Percentiles rank a stretch among this genome's conserved stretches.
Conservation (phyloP, 2,329 filamentous ascomycete genomes). For the Botryotinia narcissicola region DNA sequence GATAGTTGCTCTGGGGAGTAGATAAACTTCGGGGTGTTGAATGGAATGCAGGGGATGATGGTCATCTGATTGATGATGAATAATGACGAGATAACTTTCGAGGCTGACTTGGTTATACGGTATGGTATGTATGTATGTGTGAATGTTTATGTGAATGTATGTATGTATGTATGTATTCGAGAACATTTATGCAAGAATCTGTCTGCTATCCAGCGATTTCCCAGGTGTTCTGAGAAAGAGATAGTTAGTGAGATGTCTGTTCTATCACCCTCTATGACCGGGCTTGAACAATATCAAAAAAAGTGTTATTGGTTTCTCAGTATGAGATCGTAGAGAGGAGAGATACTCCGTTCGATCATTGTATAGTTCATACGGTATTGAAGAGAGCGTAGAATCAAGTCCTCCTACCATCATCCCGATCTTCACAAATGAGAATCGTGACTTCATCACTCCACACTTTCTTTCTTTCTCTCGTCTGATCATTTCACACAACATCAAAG, state of each 20-base stretch:
- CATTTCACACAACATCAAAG: neutral
- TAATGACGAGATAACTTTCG: neutral
- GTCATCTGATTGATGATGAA: neutral
- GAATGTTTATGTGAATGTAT: neutral
- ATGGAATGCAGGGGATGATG: neutral
- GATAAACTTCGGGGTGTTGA: neutral
- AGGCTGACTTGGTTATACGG: neutral
- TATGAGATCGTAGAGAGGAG: neutral
- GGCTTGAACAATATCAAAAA: neutral
- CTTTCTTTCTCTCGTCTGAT: neutral
- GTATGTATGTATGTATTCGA: neutral
- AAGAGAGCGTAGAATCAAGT: neutral
- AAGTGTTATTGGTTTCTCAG: neutral
- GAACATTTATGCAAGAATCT: neutral
- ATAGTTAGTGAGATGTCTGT: neutral
- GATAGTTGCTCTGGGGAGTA: neutral
- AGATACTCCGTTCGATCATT: neutral
- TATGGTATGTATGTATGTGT: neutral
- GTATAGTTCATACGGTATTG: neutral
- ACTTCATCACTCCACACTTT: neutral
- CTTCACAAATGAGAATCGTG: neutral
- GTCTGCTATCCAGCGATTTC: neutral
- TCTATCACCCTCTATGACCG: neutral
- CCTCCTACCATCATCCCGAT: neutral
- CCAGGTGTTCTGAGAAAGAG: neutral